Conservation (phyloP, 805 yeast species). For the Wickerhamomyces queroliae region DNA sequence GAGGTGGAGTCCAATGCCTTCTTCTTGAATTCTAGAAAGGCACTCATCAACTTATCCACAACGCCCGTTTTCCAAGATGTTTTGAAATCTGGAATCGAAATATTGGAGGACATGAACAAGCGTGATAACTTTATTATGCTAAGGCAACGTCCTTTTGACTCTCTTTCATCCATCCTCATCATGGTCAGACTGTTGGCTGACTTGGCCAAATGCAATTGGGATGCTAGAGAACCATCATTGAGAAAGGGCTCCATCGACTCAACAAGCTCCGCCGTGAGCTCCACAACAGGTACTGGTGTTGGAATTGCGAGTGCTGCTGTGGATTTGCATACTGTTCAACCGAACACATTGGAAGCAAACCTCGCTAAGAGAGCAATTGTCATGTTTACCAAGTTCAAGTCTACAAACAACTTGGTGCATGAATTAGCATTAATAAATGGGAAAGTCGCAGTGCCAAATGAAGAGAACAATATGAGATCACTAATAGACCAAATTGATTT, state of each 20-base stretch:
- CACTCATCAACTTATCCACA: conserved; percentile 26
- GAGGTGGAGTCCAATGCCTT: conserved; percentile 32
- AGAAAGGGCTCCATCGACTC: conserved; percentile 20
- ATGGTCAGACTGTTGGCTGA: conserved; percentile 35
- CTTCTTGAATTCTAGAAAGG: conserved; percentile 27
- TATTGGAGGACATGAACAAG: conserved; percentile 24
- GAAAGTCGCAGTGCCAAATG: conserved; percentile 11
- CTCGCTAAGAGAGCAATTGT: conserved; percentile 24
- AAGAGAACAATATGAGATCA: conserved; percentile 15
- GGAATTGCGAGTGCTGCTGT: conserved; percentile 28
- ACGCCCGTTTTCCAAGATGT: conserved; percentile 25
- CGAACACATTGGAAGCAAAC: conserved; percentile 22
- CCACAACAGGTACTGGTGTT: conserved; percentile 16
- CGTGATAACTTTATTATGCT: conserved; percentile 21
- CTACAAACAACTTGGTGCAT: conserved; percentile 24
- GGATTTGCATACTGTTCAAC: conserved; percentile 28
- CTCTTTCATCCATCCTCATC: conserved; percentile 30
- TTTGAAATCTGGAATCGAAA: conserved; percentile 18
- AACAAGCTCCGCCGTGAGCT: conserved; percentile 13
- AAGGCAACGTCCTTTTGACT: conserved; percentile 20
- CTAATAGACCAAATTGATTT: conserved; percentile 30
- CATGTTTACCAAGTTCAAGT: conserved; percentile 25
- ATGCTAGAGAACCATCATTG: conserved; percentile 21
- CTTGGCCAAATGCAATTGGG: conserved; percentile 35
- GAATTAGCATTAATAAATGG: conserved; percentile 27